These are phyloP conservation scores for Rostrohypoxylon terebratum DNA, from an alignment of 495 filamentous ascomycete genomes.

Conservation along the genomic window DNA sequence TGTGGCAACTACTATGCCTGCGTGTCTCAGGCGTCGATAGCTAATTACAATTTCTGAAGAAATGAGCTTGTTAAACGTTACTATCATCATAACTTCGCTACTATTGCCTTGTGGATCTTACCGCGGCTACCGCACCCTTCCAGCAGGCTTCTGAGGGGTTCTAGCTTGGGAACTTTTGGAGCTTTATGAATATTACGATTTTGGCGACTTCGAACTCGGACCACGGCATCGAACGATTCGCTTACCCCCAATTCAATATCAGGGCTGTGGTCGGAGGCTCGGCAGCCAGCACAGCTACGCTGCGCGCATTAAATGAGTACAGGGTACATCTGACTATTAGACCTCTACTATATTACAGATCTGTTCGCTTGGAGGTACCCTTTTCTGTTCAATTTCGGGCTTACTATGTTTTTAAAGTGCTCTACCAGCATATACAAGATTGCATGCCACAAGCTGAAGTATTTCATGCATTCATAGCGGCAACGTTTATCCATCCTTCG, in stretches of 20 bases:
- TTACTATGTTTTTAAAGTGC: slow-evolving; percentile 29
- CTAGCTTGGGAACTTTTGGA: background rate
- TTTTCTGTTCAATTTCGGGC: slow-evolving; percentile 1
- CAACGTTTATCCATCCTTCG: slow-evolving; percentile 34
- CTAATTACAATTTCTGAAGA: background rate
- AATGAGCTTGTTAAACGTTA: background rate
- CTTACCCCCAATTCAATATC: background rate
- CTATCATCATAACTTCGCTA: slow-evolving; percentile 1
- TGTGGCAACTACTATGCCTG: background rate
- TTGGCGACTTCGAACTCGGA: background rate
- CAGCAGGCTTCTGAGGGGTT: background rate
- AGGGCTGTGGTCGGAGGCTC: slow-evolving; percentile 17
- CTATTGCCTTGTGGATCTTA: background rate
- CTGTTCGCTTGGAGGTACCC: background rate
- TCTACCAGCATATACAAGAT: background rate
- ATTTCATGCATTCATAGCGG: slow-evolving; percentile 1
- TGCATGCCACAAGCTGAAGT: slow-evolving; percentile 3
- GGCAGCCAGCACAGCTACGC: slow-evolving; percentile 1
- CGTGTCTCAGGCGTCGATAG: background rate
- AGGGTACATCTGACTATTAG: slow-evolving; percentile 11
- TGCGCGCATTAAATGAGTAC: background rate
- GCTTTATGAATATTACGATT: background rate
- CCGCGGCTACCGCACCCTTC: background rate
- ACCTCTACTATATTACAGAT: background rate
- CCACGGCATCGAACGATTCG: background rate